Base-by-base conservation (phyloP, 306 rosid genomes). In the Abrus pulchellus region DNA sequence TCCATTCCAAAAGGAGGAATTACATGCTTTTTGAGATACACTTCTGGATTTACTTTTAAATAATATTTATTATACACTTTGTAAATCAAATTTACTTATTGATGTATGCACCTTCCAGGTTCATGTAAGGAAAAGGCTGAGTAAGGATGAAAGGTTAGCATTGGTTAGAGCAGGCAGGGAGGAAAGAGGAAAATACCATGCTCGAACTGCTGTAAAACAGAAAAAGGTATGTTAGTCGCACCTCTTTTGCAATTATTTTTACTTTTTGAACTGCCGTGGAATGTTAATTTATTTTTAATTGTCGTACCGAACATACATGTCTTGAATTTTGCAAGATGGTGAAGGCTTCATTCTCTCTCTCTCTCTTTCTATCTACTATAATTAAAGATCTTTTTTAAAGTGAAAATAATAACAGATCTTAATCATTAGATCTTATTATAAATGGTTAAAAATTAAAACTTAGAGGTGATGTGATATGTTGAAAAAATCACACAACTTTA, bases 161-260 rank as follows among this genome's bases (percentile, higher is more conserved):
- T 81, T 88, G 48, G 92, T 92, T 82, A 89, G 79, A 84, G 97
- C 89, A 34, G 98, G 98, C 63, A 88, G 98, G 84, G 97, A 91
- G 80, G 98, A 91, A 5, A 89, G 97, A 88, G 97, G 90, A 77
- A 74, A 86, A 90, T 94, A 91, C 76, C 84, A 82, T 68, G 87
- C 98, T 83, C 83, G 86, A 77, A 79, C 95, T 7, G 97, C 97
- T 33, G 85, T 94, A 13, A 92, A 92, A 83, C 94, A 94, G 89
- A 91, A 90, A 79, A 94, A 94, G 95, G 98, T 94, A 85, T 5
- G 74, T 66, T 20, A 30, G 32, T 68, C 50, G 68, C 56, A 69
- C 38, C 28, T 12, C 32, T 44, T 14, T 56, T 50, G 20, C 10
- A 6, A 20, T 20, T 3, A 33, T 34, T 72, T 48, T 27, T 32